Base-by-base conservation (phyloP, 306 rosid species). In the Lablab purpureus region DNA sequence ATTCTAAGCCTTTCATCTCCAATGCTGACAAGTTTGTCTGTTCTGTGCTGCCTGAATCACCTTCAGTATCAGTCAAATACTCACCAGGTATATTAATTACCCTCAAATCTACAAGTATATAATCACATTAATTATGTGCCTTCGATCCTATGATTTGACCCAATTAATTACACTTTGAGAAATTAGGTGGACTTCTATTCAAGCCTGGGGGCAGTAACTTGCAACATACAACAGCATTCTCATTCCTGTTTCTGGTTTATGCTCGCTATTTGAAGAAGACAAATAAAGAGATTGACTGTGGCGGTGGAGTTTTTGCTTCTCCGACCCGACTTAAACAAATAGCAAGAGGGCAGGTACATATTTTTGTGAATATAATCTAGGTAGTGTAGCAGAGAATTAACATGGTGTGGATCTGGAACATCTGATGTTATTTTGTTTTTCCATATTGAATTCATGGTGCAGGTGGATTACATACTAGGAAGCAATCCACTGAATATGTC, bases 391-490 rank as follows among this genome's bases (percentile, higher is more conserved):
- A 50, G 55, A 50, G 22, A 41, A 41, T 41, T 41, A 3, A 30
- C 2, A 30, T 3, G 2, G 4, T 30, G 34, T 1, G 34, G 34
- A 30, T 30, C 3, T 30, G 2, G 4, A 30, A 30, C 36, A 32
- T 32, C 36, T 32, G 5, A 2, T 32, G 36, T 5, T 32, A 5
- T 2, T 32, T 32, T 32, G 36, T 32, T 4, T 32, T 32, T 4
- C 0, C 5, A 32, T 0, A 32, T 5, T 4, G 3, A 32, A 32
- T 4, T 40, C 3, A 10, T 40, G 11, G 12, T 40, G 70, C 81
- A 91, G 96, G 91, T 83, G 65, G 96, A 91, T 79, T 91, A 91
- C 82, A 84, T 87, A 60, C 70, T 91, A 11, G 90, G 93, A 54
- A 82, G 76, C 51, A 88, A 91, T 70, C 96, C 96, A 41, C 6